Evolutionary conservation across 352 stramenopile species (phyloP).

Genomic region (Phytophthora multivora): DNA sequence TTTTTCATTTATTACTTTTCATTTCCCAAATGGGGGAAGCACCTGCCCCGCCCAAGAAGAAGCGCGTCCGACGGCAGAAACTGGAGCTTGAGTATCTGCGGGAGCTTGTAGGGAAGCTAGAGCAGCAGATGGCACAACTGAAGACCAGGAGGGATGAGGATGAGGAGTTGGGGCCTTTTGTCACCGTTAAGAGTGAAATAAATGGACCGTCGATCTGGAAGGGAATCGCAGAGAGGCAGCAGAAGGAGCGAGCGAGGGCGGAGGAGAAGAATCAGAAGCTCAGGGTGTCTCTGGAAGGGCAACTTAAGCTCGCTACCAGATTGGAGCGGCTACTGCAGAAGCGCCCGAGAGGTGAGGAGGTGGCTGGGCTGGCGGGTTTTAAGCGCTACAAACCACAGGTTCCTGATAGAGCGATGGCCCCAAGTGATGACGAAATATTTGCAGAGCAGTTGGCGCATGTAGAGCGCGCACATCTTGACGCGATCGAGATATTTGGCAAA

Average conservation of each 20-base stretch:
- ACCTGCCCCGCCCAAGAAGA: slow-evolving; percentile 35
- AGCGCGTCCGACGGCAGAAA: slow-evolving; percentile 40
- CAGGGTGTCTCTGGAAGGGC: slow-evolving; percentile 29
- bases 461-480: slow-evolving; percentile 26
- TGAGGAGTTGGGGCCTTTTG: background rate
- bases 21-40: too few species aligned
- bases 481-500: slow-evolving; percentile 14
- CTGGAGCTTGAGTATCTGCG: slow-evolving; percentile 45
- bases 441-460: slow-evolving; percentile 32
- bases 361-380: slow-evolving; percentile 3
- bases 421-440: slow-evolving; percentile 37
- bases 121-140: slow-evolving; percentile 27
- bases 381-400: slow-evolving; percentile 25
- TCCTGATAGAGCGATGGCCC: background rate
- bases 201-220: slow-evolving; percentile 29
- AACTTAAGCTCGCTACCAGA: slow-evolving; percentile 39
- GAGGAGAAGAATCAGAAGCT: slow-evolving; percentile 47
- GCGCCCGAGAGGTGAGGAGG: slow-evolving; percentile 21
- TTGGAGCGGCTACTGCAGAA: slow-evolving; percentile 40
- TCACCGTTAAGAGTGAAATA: background rate
- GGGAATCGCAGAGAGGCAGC: slow-evolving; percentile 32
- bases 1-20: too few species aligned
- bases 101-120: slow-evolving; percentile 33
- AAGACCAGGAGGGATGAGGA: background rate
- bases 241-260: slow-evolving; percentile 21